phyloP scores from a whole-genome alignment of 805 yeast species.

The Blastobotrys muscicola region DNA sequence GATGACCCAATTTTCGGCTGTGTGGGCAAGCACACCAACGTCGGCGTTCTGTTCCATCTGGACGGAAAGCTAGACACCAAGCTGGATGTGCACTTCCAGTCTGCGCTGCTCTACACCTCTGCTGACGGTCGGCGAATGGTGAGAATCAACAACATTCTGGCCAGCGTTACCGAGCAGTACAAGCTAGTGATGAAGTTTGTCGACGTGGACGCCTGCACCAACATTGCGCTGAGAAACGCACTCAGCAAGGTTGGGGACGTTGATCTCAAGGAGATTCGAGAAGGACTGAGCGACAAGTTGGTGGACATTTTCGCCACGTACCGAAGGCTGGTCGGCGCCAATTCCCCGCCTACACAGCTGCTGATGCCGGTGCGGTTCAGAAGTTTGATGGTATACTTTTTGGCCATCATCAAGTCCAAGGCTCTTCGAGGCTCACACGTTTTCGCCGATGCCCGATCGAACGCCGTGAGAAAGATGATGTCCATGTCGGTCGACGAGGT shows the following conservation, averaged over 20 bases:
- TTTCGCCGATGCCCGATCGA: conserved; percentile 56
- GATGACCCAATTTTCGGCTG: conserved; percentile 66
- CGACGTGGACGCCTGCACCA: conserved; percentile 60
- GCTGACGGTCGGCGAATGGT: conserved; percentile 68
- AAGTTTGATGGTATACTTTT: conserved; percentile 55
- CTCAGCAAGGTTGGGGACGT: conserved; percentile 32
- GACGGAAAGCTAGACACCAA: conserved; percentile 66
- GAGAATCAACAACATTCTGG: conserved; percentile 75
- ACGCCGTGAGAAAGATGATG: conserved; percentile 42
- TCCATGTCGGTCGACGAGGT: conserved; percentile 48
- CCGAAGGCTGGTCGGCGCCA: conserved; percentile 35
- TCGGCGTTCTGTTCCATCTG: conserved; percentile 63
- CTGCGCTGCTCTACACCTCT: conserved; percentile 80
- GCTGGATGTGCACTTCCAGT: conserved; percentile 81
- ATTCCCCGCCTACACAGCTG: conserved; percentile 47
- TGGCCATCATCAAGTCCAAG: conserved; percentile 60
- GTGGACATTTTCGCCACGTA: conserved; percentile 52
- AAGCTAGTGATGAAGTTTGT: conserved; percentile 69
- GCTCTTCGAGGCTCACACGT: conserved; percentile 46
- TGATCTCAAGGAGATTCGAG: conserved; percentile 38
- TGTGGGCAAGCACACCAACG: conserved; percentile 49
- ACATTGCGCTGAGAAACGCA: conserved; percentile 44
- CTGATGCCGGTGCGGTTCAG: conserved; percentile 75
- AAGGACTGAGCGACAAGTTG: conserved; percentile 43
- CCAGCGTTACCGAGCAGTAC: conserved; percentile 67